A percentile compares a stretch with the other conserved stretches of the same genome.
phyloP scores from a whole-genome alignment of 2,329 filamentous ascomycete species.

The Acarospora socialis region DNA sequence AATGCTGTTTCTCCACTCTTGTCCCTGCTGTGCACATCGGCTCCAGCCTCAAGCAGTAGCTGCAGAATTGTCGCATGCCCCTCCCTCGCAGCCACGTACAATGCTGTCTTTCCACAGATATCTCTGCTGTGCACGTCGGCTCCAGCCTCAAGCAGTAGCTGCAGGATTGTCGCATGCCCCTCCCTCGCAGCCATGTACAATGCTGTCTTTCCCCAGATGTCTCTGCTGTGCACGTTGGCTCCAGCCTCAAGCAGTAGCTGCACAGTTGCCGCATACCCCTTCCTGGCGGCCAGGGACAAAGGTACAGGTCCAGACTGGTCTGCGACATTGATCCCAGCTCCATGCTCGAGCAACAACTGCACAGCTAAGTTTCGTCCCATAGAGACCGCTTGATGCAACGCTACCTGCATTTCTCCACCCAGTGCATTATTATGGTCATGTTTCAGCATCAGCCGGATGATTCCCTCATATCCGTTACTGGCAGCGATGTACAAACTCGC shows the following conservation, averaged over 20 bases:
- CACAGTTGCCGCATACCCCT: no score
- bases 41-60: conserved; percentile 9
- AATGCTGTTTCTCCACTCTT: background rate
- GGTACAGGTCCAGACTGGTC: no score
- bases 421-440: no score
- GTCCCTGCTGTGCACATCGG: conserved; percentile 4
- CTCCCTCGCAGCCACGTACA: no score
- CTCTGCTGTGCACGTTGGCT: no score
- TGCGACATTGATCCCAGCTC: background rate
- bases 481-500: no score
- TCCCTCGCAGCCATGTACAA: conserved; percentile 5
- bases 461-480: no score
- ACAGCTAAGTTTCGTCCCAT: background rate
- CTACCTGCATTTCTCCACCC: no score
- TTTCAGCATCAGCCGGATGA: no score
- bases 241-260: conserved; percentile 10
- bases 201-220: no score
- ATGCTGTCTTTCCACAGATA: no score
- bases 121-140: conserved; percentile 7
- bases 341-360: background rate
- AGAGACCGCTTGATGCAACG: conserved; percentile 1
- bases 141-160: conserved; percentile 10
- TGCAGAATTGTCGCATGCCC: background rate
- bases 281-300: no score
- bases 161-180: background rate